These are phyloP conservation scores for Phytophthora ohioensis DNA, from an alignment of 352 stramenopile genomes.

Conservation along the genomic window DNA sequence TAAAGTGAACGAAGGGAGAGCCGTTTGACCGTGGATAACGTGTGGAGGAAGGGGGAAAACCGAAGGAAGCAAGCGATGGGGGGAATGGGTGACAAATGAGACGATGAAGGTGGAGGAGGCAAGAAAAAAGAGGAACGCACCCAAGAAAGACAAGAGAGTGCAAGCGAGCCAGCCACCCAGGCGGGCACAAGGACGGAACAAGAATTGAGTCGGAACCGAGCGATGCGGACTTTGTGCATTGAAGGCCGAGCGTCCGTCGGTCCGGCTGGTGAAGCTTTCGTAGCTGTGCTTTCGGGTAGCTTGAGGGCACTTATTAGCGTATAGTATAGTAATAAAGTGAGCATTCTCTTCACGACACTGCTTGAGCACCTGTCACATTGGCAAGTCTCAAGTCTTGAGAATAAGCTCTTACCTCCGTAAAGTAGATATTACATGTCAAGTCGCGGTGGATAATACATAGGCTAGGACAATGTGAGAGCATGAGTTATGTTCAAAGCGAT, in stretches of 20 bases:
- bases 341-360: constrained; percentile 38
- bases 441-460: neutral
- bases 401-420: no score
- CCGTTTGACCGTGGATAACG: constrained; percentile 20
- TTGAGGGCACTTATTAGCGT: constrained; percentile 48
- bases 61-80: constrained; percentile 31
- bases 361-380: no score
- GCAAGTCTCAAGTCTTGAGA: no score
- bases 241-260: constrained; percentile 23
- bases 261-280: constrained; percentile 30
- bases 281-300: constrained; percentile 41
- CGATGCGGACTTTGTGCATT: neutral
- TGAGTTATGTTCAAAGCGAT: no score
- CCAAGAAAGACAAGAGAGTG: constrained; percentile 44
- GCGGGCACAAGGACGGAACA: constrained; percentile 13
- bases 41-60: constrained; percentile 26
- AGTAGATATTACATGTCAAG: no score
- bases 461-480: neutral
- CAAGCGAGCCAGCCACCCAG: constrained; percentile 32
- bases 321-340: constrained; percentile 54
- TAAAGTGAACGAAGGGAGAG: constrained; percentile 18
- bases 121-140: constrained; percentile 36
- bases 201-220: constrained; percentile 3
- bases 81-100: constrained; percentile 16
- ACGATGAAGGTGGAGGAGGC: constrained; percentile 26